Conservation (phyloP, 257 asterid species). For the Solanum neorickii region DNA sequence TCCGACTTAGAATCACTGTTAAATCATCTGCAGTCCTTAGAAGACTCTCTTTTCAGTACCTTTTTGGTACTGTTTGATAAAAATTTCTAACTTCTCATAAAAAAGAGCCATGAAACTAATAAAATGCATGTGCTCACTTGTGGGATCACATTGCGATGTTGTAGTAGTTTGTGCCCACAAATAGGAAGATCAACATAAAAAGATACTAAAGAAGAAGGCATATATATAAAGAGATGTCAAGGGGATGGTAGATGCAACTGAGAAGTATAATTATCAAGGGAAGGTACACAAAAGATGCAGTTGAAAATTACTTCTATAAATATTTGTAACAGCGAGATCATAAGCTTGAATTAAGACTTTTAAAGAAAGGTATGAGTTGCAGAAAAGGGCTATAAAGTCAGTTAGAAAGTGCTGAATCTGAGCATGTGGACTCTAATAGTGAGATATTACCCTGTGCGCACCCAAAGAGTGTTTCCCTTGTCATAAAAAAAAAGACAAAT, state of each 20-base stretch:
- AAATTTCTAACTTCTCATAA: background rate
- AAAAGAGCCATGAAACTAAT: background rate
- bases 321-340: background rate
- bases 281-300: background rate
- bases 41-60: background rate
- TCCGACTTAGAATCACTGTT: background rate
- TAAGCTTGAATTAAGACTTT: background rate
- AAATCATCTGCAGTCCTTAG: background rate
- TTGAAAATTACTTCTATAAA: background rate
- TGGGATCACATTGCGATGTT: too few species aligned
- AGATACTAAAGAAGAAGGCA: background rate
- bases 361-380: background rate
- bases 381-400: background rate
- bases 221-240: background rate
- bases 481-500: background rate
- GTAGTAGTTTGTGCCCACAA: background rate
- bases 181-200: background rate
- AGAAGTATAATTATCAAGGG: background rate
- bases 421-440: background rate
- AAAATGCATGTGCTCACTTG: background rate
- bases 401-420: background rate
- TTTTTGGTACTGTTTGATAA: background rate
- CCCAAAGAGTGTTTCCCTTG: too few species aligned
- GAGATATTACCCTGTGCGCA: background rate
- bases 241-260: background rate